Evolutionary conservation across 1,284 basidiomycete genomes (phyloP).

Genomic region (Moesziomyces globuligerus): DNA sequence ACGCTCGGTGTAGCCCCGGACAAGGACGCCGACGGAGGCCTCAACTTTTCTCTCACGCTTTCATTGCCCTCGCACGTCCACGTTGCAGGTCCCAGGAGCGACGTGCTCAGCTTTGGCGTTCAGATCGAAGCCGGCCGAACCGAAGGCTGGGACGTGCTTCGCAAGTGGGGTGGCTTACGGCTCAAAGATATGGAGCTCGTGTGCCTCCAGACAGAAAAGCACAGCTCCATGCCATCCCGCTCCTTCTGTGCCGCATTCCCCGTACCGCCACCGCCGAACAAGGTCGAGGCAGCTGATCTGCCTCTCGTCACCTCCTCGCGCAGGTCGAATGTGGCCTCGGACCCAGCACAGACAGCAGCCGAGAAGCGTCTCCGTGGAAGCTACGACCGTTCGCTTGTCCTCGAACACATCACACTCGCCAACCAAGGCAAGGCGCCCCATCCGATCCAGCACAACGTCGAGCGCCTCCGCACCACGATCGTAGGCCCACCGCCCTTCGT

Average conservation of each 20-base stretch:
- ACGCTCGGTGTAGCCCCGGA: slow-evolving; percentile 50
- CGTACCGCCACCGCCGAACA: slow-evolving; percentile 45
- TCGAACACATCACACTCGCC: slow-evolving; percentile 51
- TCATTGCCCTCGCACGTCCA: slow-evolving; percentile 64
- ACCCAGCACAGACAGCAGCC: slow-evolving; percentile 2
- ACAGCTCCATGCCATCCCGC: slow-evolving; percentile 62
- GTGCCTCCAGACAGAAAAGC: slow-evolving; percentile 63
- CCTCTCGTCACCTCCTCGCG: slow-evolving; percentile 35
- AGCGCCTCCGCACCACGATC: slow-evolving; percentile 59
- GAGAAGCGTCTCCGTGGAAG: slow-evolving; percentile 43
- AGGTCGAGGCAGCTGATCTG: slow-evolving; percentile 47
- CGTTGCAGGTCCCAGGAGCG: slow-evolving; percentile 50
- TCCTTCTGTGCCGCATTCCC: slow-evolving; percentile 63
- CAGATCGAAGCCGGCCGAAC: slow-evolving; percentile 63
- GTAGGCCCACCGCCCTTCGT: slow-evolving; percentile 57
- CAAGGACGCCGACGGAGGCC: slow-evolving; percentile 35
- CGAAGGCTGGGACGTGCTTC: slow-evolving; percentile 51
- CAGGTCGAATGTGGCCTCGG: slow-evolving; percentile 1
- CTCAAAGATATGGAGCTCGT: slow-evolving; percentile 66
- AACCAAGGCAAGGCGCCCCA: slow-evolving; percentile 54
- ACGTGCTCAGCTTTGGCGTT: slow-evolving; percentile 64
- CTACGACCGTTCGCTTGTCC: slow-evolving; percentile 57
- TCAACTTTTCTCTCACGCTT: slow-evolving; percentile 61
- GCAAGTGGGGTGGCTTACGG: slow-evolving; percentile 57
- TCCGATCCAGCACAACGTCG: slow-evolving; percentile 57